These are phyloP conservation scores for Stemphylium lycopersici DNA, from an alignment of 2,329 filamentous ascomycete species.

Conservation along the genomic window DNA sequence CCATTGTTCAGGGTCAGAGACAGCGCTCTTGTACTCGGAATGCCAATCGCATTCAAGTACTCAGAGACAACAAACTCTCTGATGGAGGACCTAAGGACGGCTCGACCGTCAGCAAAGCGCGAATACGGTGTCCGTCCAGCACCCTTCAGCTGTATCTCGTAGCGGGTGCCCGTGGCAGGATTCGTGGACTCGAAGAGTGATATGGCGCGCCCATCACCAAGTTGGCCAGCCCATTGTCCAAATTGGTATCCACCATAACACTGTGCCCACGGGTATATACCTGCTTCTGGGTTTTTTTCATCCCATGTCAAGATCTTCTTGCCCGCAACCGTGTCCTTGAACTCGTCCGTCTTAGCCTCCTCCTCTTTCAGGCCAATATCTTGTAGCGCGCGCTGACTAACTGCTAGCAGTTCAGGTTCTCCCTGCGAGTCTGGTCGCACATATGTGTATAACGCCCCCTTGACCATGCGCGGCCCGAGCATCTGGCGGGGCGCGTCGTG, in stretches of 20 bases:
- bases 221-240: constrained; percentile 92
- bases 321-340: constrained; percentile 78
- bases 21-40: constrained; percentile 86
- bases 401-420: constrained; percentile 78
- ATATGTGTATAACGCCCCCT: constrained; percentile 85
- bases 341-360: constrained; percentile 74
- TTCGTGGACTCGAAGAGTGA: constrained; percentile 91
- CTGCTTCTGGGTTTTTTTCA: constrained; percentile 56
- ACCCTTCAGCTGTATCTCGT: constrained; percentile 93
- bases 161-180: constrained; percentile 70
- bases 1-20: constrained; percentile 74
- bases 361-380: constrained; percentile 77
- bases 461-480: constrained; percentile 82
- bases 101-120: constrained; percentile 93
- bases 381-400: constrained; percentile 77
- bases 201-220: constrained; percentile 93
- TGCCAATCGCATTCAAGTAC: constrained; percentile 80
- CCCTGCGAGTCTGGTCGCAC: constrained; percentile 78
- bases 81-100: constrained; percentile 89
- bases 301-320: constrained; percentile 84
- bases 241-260: constrained; percentile 82
- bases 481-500: constrained; percentile 79
- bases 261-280: constrained; percentile 96
- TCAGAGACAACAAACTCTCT: constrained; percentile 94
- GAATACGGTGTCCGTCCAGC: constrained; percentile 94